These are phyloP conservation scores for Globisporangium nodosum DNA, from an alignment of 352 stramenopile genomes.

Conservation along the genomic window DNA sequence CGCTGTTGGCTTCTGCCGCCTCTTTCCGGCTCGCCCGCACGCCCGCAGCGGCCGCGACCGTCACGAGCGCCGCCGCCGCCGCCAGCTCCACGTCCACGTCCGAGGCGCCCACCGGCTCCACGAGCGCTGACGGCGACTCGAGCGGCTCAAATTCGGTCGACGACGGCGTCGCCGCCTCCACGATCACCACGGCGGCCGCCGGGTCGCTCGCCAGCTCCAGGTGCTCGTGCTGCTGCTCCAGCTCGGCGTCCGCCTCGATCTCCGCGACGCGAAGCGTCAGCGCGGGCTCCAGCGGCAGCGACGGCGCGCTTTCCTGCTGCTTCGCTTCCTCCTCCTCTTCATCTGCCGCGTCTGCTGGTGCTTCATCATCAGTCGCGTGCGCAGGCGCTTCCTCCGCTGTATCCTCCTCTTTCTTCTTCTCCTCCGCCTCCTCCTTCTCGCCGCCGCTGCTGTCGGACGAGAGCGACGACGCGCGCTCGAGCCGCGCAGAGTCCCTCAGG, in stretches of 20 bases:
- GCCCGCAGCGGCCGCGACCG: neutral
- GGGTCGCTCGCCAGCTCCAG: neutral
- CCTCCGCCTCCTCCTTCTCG: neutral
- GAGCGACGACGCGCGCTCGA: neutral
- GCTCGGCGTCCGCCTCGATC: neutral
- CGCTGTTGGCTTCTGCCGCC: constrained; percentile 4
- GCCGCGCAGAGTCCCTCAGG: neutral
- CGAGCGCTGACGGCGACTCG: constrained; percentile 3
- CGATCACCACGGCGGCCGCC: constrained; percentile 2
- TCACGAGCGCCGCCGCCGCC: neutral
- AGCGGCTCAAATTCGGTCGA: constrained; percentile 7
- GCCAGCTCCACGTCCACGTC: neutral
- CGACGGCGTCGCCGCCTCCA: constrained; percentile 15
- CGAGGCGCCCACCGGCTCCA: neutral
- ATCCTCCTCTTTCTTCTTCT: neutral
- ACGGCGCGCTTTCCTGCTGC: neutral
- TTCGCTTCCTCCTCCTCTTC: neutral
- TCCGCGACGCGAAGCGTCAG: neutral
- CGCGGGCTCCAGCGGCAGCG: neutral
- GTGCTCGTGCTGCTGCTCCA: neutral
- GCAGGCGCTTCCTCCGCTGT: no score
- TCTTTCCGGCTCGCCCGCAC: neutral
- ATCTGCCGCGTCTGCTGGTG: neutral
- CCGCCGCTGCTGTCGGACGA: neutral
- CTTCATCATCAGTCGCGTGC: no score